These are phyloP conservation scores for Monilinia fructigena DNA, from an alignment of 2,329 filamentous ascomycete species.

Conservation along the genomic window DNA sequence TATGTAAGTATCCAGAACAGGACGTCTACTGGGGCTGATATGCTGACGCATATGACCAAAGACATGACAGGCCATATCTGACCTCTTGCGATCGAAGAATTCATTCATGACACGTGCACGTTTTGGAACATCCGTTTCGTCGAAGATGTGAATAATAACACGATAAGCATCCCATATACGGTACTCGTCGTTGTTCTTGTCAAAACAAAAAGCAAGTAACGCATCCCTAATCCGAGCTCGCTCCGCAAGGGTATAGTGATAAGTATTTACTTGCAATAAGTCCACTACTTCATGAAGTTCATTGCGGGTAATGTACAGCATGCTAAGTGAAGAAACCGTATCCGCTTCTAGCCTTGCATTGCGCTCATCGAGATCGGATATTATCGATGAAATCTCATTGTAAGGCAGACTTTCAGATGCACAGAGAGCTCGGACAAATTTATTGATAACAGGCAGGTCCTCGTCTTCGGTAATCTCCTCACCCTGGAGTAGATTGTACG, in stretches of 20 bases:
- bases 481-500: conserved; percentile 61
- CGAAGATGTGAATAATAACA: conserved; percentile 63
- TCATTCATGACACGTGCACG: conserved; percentile 74
- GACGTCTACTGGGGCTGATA: conserved; percentile 59
- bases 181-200: conserved; percentile 60
- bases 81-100: conserved; percentile 74
- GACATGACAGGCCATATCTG: conserved; percentile 81
- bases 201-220: conserved; percentile 66
- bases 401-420: conserved; percentile 60
- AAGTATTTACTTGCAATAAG: conserved; percentile 72
- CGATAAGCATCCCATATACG: conserved; percentile 65
- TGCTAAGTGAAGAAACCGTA: conserved; percentile 71
- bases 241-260: conserved; percentile 68
- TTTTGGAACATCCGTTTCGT: conserved; percentile 61
- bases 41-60: conserved; percentile 94
- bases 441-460: conserved; percentile 65
- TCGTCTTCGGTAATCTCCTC: conserved; percentile 55
- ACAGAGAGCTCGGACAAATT: conserved; percentile 69
- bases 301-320: conserved; percentile 71
- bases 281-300: conserved; percentile 79
- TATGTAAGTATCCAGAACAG: conserved; percentile 73
- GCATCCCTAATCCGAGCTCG: conserved; percentile 63
- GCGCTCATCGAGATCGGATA: conserved; percentile 70
- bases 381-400: conserved; percentile 68
- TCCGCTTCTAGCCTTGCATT: conserved; percentile 68